These are phyloP conservation scores for Salvia hispanica DNA, from an alignment of 257 asterid genomes.

Conservation along the genomic window DNA sequence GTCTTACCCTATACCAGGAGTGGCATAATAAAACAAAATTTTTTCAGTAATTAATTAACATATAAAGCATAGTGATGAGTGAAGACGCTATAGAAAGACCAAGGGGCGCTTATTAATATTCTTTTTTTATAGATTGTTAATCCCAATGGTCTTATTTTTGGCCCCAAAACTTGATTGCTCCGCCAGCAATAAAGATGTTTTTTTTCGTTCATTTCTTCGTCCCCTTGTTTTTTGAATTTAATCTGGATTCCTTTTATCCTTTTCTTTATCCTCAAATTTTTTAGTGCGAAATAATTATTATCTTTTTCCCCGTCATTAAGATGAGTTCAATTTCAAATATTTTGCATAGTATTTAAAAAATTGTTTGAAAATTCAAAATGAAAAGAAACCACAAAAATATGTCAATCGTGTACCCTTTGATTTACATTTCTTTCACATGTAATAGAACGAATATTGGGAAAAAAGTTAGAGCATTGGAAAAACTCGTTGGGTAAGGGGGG, in stretches of 20 bases:
- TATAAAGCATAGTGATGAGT: not conserved
- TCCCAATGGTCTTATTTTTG: constrained; percentile 32
- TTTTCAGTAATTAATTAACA: not conserved
- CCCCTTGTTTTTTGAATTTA: not conserved
- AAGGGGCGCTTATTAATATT: not conserved
- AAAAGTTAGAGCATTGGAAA: too few species aligned
- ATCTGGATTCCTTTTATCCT: not conserved
- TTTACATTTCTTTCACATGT: too few species aligned
- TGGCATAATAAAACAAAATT: constrained; percentile 2
- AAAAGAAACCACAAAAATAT: too few species aligned
- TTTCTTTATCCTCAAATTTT: not conserved
- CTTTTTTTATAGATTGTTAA: constrained; percentile 23
- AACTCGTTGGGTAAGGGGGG: too few species aligned
- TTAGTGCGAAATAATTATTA: not conserved
- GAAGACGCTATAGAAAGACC: not conserved
- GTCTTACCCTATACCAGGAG: not conserved
- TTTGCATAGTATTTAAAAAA: too few species aligned
- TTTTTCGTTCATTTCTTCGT: constrained; percentile 17
- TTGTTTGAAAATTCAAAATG: too few species aligned
- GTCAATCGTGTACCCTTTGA: too few species aligned
- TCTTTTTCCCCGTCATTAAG: too few species aligned
- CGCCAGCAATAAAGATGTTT: constrained; percentile 30
- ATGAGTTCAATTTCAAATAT: too few species aligned
- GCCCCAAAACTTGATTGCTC: constrained; percentile 34
- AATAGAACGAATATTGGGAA: too few species aligned